A percentile compares a stretch with the other conserved stretches of the same genome.
These are phyloP conservation scores for Gastrolobium villosum DNA, from an alignment of 306 rosid species.

Conservation along the genomic window DNA sequence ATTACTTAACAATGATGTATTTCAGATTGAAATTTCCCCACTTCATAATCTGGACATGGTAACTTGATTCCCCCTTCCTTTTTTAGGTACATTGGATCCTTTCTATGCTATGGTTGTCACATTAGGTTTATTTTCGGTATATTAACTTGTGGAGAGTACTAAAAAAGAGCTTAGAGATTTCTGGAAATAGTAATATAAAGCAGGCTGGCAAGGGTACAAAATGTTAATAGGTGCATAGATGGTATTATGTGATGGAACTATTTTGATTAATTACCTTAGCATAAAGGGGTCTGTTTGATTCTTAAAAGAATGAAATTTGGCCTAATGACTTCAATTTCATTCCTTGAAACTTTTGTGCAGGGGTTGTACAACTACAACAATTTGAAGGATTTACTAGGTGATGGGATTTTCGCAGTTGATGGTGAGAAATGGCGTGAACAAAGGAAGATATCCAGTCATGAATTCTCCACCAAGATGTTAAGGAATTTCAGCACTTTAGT, in stretches of 20 bases:
- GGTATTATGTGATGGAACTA: not conserved
- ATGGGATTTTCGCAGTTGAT: slow-evolving; percentile 86
- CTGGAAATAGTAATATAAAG: not conserved
- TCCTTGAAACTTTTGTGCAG: slow-evolving; percentile 51
- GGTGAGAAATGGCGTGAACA: slow-evolving; percentile 90
- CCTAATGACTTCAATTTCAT: slow-evolving; percentile 23
- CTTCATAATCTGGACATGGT: slow-evolving; percentile 8
- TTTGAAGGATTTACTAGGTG: slow-evolving; percentile 87
- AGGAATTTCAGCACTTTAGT: slow-evolving; percentile 68
- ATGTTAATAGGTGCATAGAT: not conserved
- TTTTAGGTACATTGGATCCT: slow-evolving; percentile 3
- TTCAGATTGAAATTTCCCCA: not conserved
- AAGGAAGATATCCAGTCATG: slow-evolving; percentile 79
- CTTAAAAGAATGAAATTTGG: not conserved
- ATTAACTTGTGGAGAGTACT: not conserved
- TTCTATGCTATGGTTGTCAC: not conserved
- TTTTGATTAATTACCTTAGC: not conserved
- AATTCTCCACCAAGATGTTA: slow-evolving; percentile 74
- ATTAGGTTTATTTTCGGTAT: not conserved
- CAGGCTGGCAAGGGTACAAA: not conserved
- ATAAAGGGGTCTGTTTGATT: slow-evolving; percentile 3
- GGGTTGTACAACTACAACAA: slow-evolving; percentile 67
- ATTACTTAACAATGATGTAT: slow-evolving; percentile 10
- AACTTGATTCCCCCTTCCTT: slow-evolving; percentile 11
- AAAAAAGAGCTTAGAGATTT: not conserved